Percentiles rank a stretch among this genome's conserved stretches.
phyloP scores from a whole-genome alignment of 2,329 filamentous ascomycete genomes.

The Cladosporium sp. region DNA sequence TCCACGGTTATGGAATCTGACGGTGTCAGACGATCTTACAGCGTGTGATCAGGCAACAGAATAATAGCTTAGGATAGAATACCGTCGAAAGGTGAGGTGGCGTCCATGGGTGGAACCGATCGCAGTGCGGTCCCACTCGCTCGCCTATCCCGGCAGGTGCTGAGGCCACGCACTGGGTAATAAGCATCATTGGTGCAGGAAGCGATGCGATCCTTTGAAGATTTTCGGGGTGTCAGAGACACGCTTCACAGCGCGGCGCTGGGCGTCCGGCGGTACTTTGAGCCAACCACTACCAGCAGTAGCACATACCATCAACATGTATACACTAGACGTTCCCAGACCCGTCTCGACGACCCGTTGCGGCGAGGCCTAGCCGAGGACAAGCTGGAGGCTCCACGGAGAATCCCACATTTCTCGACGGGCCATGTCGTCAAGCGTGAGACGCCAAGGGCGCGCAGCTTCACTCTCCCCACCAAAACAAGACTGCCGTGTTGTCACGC shows the following conservation, averaged over 20 bases:
- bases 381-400: background rate
- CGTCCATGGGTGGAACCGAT: background rate
- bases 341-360: no score
- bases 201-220: background rate
- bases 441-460: no score
- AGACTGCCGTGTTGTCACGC: background rate
- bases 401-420: background rate
- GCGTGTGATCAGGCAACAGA: background rate
- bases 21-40: background rate
- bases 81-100: no score
- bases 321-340: no score
- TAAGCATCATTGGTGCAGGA: slow-evolving; percentile 2
- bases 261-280: background rate
- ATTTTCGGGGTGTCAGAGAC: background rate
- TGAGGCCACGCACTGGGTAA: slow-evolving; percentile 1
- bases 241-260: slow-evolving; percentile 6
- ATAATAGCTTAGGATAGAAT: no score
- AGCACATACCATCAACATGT: no score
- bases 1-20: background rate
- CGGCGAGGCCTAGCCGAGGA: no score
- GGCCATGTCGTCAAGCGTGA: no score
- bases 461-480: background rate
- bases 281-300: no score
- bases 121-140: slow-evolving; percentile 1
- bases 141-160: slow-evolving; percentile 4